A percentile compares a stretch with the other conserved stretches of the same genome.
phyloP scores from a whole-genome alignment of 345 rosid species.

The Firmiana major region DNA sequence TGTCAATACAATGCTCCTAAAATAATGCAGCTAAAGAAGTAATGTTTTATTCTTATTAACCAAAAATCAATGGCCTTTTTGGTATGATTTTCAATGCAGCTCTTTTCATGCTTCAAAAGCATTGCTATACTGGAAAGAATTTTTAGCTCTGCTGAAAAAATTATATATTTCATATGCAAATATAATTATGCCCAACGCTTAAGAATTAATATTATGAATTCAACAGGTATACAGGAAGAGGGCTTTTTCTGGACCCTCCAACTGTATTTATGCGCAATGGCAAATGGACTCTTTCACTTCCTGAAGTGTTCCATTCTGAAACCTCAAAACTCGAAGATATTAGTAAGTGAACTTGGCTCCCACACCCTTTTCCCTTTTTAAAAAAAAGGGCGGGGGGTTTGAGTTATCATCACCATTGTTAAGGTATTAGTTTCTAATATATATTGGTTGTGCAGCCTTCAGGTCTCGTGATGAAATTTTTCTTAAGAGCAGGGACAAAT shows the following conservation, averaged over 20 bases:
- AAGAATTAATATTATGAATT: slow-evolving; percentile 2
- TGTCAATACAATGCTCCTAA: not conserved
- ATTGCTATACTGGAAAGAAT: not conserved
- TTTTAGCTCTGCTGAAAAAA: not conserved
- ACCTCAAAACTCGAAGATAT: slow-evolving; percentile 21
- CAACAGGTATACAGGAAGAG: slow-evolving; percentile 89
- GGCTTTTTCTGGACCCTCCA: slow-evolving; percentile 88
- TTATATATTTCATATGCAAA: not conserved
- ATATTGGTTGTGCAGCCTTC: slow-evolving; percentile 48
- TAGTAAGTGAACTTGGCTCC: slow-evolving; percentile 35
- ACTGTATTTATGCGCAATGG: slow-evolving; percentile 60
- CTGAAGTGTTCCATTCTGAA: slow-evolving; percentile 43
- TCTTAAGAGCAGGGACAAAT: slow-evolving; percentile 54
- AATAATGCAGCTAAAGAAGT: not conserved
- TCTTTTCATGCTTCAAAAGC: not conserved
- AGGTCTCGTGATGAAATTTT: slow-evolving; percentile 62
- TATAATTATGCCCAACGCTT: not conserved
- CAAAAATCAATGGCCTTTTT: not conserved
- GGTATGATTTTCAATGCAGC: no score
- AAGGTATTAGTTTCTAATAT: slow-evolving; percentile 13
- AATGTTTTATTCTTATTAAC: not conserved
- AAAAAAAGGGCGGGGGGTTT: not conserved
- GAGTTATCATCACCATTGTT: slow-evolving; percentile 1
- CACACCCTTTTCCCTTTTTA: not conserved
- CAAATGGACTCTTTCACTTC: slow-evolving; percentile 63